Base-by-base conservation (phyloP, 352 stramenopile genomes). In the Globisporangium paroecandrum region DNA sequence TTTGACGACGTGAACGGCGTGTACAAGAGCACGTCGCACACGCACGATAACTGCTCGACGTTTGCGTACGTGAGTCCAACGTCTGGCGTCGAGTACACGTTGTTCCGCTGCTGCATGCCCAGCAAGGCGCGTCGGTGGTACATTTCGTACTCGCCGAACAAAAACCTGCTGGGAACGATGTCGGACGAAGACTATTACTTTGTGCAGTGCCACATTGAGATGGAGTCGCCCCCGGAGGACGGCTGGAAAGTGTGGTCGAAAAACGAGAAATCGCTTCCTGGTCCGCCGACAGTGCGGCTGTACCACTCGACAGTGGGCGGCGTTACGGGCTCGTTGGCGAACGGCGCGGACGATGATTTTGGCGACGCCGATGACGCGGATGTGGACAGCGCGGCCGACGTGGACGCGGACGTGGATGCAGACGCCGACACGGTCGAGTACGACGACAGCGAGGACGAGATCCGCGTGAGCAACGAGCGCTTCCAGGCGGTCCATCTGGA, bases 41-140 rank as follows among this genome's bases (percentile, higher is more conserved):
- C 74, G 22, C 83, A 94, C 64, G 89, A 96, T 69, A 93, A 85
- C 51, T 89, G 78, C 66, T 77, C 83, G 62, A 87, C 94, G 64
- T 91, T 89, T 66, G 69, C 83, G 60, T 90, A 78, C 64, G 65
- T 76, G 47, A 70, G 64, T 29, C 41, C 64, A 3, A 87, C 85
- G 65, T 75, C 82, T 60, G 63, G 87, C 54, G 83, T 87, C 69
- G 79, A 95, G 75, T 95, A 98, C 60, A 99, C 95, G 20, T 78
- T 99, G 18, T 99, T 99, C 77, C 91, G 95, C n/a, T 99, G 97
- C 74, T 97, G 90, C 59, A 99, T 99, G 97, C 90, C 97, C 13
- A 98, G 92, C 69, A 98, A 99, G 68, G 89, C 97, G 47, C 97
- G 98, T 65, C 98, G 97, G 74, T 99, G 97, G 97, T 99, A 99